These are phyloP conservation scores for Lentinula boryana DNA, from an alignment of 768 basidiomycete species.

Conservation along the genomic window DNA sequence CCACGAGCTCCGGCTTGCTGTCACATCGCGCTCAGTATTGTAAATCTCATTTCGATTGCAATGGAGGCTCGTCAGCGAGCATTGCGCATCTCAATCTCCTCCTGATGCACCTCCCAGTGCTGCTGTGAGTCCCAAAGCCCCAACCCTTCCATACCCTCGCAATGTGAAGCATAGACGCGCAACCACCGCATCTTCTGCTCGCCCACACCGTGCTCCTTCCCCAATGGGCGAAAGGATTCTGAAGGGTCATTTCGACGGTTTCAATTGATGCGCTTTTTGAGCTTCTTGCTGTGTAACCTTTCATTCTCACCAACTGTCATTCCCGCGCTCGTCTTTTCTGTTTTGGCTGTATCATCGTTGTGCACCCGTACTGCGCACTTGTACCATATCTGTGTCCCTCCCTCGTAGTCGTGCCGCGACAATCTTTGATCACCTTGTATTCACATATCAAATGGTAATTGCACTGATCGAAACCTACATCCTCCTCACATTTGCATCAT, in stretches of 20 bases:
- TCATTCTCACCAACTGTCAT: constrained; percentile 4
- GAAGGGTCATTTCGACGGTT: constrained; percentile 88
- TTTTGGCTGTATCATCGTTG: neutral
- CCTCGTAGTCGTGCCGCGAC: too few relatives aligned
- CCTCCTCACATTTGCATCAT: neutral
- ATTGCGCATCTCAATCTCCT: constrained; percentile 24
- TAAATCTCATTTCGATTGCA: too few relatives aligned
- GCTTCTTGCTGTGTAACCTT: constrained; percentile 1
- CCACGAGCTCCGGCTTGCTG: too few relatives aligned
- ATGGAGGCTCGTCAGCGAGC: too few relatives aligned
- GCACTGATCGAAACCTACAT: neutral
- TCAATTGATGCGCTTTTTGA: constrained; percentile 45
- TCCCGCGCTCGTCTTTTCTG: constrained; percentile 15
- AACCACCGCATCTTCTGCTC: constrained; percentile 51
- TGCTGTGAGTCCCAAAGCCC: constrained; percentile 35
- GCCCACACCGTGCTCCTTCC: constrained; percentile 65
- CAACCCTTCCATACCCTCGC: constrained; percentile 21
- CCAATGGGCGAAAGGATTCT: constrained; percentile 90
- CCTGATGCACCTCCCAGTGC: constrained; percentile 43
- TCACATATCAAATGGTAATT: neutral
- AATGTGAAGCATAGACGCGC: constrained; percentile 44
- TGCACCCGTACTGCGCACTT: constrained; percentile 26
- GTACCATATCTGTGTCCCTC: neutral
- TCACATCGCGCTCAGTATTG: too few relatives aligned
- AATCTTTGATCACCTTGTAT: neutral